These are phyloP conservation scores for Hypoxylon sp. DNA, from an alignment of 2,329 filamentous ascomycete genomes.

Conservation along the genomic window DNA sequence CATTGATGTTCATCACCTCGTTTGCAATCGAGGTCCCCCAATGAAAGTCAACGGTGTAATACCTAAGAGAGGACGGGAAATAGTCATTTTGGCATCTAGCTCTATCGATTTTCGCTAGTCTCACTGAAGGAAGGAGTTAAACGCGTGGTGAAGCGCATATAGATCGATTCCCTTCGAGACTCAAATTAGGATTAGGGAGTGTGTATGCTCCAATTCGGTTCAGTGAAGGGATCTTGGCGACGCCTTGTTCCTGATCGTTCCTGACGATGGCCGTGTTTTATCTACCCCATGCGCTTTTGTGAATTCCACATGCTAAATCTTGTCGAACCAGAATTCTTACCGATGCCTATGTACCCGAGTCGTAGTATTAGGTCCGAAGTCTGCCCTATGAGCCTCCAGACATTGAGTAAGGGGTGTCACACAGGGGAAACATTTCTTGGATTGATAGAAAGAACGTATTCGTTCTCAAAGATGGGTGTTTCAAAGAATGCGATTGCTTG, in stretches of 20 bases:
- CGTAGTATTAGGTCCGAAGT: conserved; percentile 16
- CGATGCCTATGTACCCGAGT: conserved; percentile 14
- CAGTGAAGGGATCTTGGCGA: conserved; percentile 38
- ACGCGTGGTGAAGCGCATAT: conserved; percentile 9
- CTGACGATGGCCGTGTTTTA: conserved; percentile 29
- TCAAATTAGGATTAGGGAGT: conserved; percentile 20
- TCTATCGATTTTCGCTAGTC: conserved; percentile 13
- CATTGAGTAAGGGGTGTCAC: conserved; percentile 33
- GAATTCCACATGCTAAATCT: conserved; percentile 12
- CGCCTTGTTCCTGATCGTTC: conserved; percentile 40
- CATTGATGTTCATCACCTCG: not conserved
- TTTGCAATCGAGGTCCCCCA: not conserved
- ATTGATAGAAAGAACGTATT: conserved; percentile 34
- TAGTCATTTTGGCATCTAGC: conserved; percentile 2
- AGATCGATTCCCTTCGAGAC: conserved; percentile 2
- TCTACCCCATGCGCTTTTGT: conserved; percentile 1
- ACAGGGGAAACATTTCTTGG: conserved; percentile 29
- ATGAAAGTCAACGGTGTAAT: not conserved
- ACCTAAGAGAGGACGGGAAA: conserved; percentile 1
- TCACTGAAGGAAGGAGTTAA: conserved; percentile 3
- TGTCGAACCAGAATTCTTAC: conserved; percentile 14
- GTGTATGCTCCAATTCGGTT: conserved; percentile 13
- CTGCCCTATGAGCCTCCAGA: conserved; percentile 32
- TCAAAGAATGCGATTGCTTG: conserved; percentile 37
- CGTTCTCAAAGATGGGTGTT: conserved; percentile 34